Percentiles rank a stretch among this genome's conserved stretches.
Evolutionary conservation across 805 yeast genomes (phyloP).

Genomic region (Barnettozyma californica): DNA sequence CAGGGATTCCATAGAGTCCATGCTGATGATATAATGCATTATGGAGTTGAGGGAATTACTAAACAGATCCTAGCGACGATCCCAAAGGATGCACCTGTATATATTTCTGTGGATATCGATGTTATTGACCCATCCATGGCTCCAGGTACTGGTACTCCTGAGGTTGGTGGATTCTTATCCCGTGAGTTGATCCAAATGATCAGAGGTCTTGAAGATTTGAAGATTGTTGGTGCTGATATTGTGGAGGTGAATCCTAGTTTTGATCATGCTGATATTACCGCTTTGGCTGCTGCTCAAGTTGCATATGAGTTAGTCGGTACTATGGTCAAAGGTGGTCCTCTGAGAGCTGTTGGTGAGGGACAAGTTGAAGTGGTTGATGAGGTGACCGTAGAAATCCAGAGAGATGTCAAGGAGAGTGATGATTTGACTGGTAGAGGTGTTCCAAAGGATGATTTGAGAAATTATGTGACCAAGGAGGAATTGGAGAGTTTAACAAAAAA

Average conservation of each 20-base stretch:
- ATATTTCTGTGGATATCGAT: conserved; percentile 74
- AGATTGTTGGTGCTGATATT: conserved; percentile 68
- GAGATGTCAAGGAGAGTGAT: conserved; percentile 1
- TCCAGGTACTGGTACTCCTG: conserved; percentile 79
- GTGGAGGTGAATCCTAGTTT: conserved; percentile 70
- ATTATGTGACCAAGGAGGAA: conserved; percentile 3
- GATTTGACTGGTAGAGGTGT: conserved; percentile 1
- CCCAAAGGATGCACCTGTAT: conserved; percentile 63
- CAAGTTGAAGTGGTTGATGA: conserved; percentile 1
- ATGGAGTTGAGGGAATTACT: conserved; percentile 58
- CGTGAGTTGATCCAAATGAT: conserved; percentile 57
- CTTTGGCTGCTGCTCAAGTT: conserved; percentile 66
- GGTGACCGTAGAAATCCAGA: not conserved
- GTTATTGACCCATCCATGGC: conserved; percentile 70
- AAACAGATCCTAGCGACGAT: conserved; percentile 47
- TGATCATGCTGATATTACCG: conserved; percentile 61
- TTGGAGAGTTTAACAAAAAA: not conserved
- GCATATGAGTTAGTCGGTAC: conserved; percentile 67
- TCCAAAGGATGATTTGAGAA: conserved; percentile 5
- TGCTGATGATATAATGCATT: conserved; percentile 68
- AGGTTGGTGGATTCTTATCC: conserved; percentile 67
- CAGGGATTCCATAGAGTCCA: conserved; percentile 67
- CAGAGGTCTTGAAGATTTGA: conserved; percentile 54
- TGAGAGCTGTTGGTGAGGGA: conserved; percentile 9
- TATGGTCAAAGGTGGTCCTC: conserved; percentile 61